Conservation (phyloP, 2,329 filamentous ascomycete species). For the Cercospora sp. region DNA sequence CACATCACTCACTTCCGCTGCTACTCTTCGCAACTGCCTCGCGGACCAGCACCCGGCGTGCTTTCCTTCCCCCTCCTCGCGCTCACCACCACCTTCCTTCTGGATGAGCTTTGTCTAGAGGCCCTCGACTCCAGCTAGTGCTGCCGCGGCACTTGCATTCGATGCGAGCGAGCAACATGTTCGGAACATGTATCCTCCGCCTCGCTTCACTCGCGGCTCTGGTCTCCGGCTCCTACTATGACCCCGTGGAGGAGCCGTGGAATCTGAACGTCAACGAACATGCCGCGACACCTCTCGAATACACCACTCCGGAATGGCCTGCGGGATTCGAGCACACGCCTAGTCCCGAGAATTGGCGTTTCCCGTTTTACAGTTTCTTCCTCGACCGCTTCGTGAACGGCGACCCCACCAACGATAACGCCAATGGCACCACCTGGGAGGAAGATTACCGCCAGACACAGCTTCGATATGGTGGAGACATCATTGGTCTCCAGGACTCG, state of each 20-base stretch:
- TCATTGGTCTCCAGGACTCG: slow-evolving; percentile 58
- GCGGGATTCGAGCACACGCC: slow-evolving; percentile 46
- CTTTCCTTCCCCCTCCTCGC: slow-evolving; percentile 10
- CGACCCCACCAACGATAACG: slow-evolving; percentile 63
- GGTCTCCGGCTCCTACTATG: slow-evolving; percentile 44
- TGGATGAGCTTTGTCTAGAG: slow-evolving; percentile 27
- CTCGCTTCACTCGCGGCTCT: slow-evolving; percentile 28
- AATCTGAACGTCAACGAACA: slow-evolving; percentile 62
- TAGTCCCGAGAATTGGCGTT: slow-evolving; percentile 63
- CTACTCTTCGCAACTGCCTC: neutral
- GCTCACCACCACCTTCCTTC: neutral
- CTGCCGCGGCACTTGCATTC: slow-evolving; percentile 24
- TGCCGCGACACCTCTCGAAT: slow-evolving; percentile 58
- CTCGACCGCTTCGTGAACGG: slow-evolving; percentile 66
- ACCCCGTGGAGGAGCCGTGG: slow-evolving; percentile 53
- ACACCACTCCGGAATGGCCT: slow-evolving; percentile 51
- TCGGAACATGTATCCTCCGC: slow-evolving; percentile 26
- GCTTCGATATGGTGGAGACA: slow-evolving; percentile 63
- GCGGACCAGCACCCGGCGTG: slow-evolving; percentile 14
- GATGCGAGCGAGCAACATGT: slow-evolving; percentile 26
- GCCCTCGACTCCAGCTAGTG: slow-evolving; percentile 17
- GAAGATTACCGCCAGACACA: slow-evolving; percentile 62
- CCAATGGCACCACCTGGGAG: slow-evolving; percentile 61
- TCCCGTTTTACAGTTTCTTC: slow-evolving; percentile 66
- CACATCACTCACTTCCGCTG: neutral